Base-by-base conservation (phyloP, 2,329 filamentous ascomycete species). In the Pseudocercospora pini-densiflorae region DNA sequence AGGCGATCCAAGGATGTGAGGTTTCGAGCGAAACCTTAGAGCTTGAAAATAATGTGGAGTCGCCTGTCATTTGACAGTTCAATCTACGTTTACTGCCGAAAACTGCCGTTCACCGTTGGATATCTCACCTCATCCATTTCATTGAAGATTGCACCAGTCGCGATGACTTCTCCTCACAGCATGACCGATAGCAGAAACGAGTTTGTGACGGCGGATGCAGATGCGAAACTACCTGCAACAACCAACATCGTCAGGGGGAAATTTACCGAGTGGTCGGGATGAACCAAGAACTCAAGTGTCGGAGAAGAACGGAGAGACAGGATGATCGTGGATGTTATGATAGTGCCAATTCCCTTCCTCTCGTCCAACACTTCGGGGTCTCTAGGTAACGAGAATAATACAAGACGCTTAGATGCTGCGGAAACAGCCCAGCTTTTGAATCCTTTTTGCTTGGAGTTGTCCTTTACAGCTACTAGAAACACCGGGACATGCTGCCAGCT, bases 381-480 rank as follows among this genome's bases (percentile, higher is more conserved):
- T 62, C 51, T 58, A 47, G 51, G 40, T 61, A 29, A 49, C 36
- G 64, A 66, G 55, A 59, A 55, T 54, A 31, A 64, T 66, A 69
- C 67, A 59, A 66, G 45, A 66, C 62, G 67, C 62, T 65, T 53
- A 65, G 49, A 68, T 63, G 63, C 63, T 58, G 61, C 58, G 63
- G 40, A 62, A 65, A 62, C 63, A 68, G 64, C 64, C 63, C 67
- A 67, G 66, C 66, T 71, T 71, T 68, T 66, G 29, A 60, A 45
- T 60, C 64, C 54, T 63, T 64, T 43, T 66, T 67, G 64, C 68
- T 68, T 63, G 58, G 55, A 60, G 59, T 68, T 43, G 55, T 58
- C 54, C 64, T 45, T 51, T 67, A 65, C 64, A 71, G 66, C 69
- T 67, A 71, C 61, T 64, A 66, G 59, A 65, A 67, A 68, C 67